phyloP scores from a whole-genome alignment of 1,139 yeast genomes.

The Scheffersomyces cryptocercus region DNA sequence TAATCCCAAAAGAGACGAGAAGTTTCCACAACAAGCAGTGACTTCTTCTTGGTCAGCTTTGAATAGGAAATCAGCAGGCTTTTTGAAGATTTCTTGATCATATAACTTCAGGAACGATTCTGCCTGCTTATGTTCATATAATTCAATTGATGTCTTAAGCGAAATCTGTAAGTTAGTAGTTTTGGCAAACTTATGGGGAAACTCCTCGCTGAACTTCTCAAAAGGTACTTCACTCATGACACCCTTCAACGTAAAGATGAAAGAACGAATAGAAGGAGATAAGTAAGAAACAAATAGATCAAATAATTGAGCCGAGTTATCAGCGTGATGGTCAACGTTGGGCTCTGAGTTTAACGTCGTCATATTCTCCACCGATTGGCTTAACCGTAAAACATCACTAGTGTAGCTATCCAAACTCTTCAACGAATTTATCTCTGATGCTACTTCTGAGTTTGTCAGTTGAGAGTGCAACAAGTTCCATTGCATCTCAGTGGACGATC shows the following conservation, averaged over 20 bases:
- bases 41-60: slow-evolving; percentile 75
- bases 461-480: slow-evolving; percentile 47
- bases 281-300: slow-evolving; percentile 64
- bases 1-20: slow-evolving; percentile 63
- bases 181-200: slow-evolving; percentile 31
- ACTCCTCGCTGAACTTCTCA: slow-evolving; percentile 30
- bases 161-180: slow-evolving; percentile 51
- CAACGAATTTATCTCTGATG: neutral
- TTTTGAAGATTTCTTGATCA: slow-evolving; percentile 54
- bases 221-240: slow-evolving; percentile 65
- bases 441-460: slow-evolving; percentile 2
- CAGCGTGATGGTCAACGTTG: slow-evolving; percentile 27
- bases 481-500: slow-evolving; percentile 69
- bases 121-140: slow-evolving; percentile 59
- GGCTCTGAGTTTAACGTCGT: slow-evolving; percentile 16
- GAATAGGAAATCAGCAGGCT: slow-evolving; percentile 36
- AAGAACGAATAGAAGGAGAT: slow-evolving; percentile 73
- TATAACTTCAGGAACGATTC: slow-evolving; percentile 61
- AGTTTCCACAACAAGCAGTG: slow-evolving; percentile 84
- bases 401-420: slow-evolving; percentile 19
- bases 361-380: slow-evolving; percentile 30
- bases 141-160: slow-evolving; percentile 49
- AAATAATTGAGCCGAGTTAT: slow-evolving; percentile 54
- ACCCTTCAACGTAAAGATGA: slow-evolving; percentile 62
- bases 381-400: slow-evolving; percentile 16